Conservation (phyloP, 306 rosid genomes). For the Sindora glabra region DNA sequence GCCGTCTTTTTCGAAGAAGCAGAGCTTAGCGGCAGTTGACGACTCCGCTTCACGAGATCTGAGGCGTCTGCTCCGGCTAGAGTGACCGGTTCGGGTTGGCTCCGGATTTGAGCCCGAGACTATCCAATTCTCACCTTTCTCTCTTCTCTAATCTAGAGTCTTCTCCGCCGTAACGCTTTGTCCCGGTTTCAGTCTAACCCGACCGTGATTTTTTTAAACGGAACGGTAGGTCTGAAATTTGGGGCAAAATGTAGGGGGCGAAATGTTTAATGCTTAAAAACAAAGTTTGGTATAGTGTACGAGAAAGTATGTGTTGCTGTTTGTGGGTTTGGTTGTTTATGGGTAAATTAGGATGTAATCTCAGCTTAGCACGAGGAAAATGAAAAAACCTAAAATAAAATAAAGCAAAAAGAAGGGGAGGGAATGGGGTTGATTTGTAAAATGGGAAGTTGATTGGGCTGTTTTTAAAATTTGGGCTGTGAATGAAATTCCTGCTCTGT, state of each 20-base stretch:
- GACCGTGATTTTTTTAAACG: slow-evolving; percentile 84
- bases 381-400: neutral
- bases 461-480: neutral
- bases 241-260: slow-evolving; percentile 14
- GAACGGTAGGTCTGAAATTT: slow-evolving; percentile 39
- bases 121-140: neutral
- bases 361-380: neutral
- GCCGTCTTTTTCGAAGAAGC: slow-evolving; percentile 66
- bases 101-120: neutral
- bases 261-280: slow-evolving; percentile 20
- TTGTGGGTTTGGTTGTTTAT: neutral
- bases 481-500: slow-evolving; percentile 23
- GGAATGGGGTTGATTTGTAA: neutral
- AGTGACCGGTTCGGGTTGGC: slow-evolving; percentile 11
- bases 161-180: neutral
- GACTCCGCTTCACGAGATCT: slow-evolving; percentile 82
- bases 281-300: slow-evolving; percentile 3
- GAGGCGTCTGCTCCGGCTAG: slow-evolving; percentile 80
- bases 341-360: slow-evolving; percentile 26
- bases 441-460: neutral
- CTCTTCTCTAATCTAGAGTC: slow-evolving; percentile 13
- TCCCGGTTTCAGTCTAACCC: slow-evolving; percentile 20
- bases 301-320: neutral
- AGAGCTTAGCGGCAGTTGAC: slow-evolving; percentile 22
- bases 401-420: neutral